A percentile compares a stretch with the other conserved stretches of the same genome.
Conservation (phyloP, 2,329 filamentous ascomycete species). For the Byssothecium circinans region DNA sequence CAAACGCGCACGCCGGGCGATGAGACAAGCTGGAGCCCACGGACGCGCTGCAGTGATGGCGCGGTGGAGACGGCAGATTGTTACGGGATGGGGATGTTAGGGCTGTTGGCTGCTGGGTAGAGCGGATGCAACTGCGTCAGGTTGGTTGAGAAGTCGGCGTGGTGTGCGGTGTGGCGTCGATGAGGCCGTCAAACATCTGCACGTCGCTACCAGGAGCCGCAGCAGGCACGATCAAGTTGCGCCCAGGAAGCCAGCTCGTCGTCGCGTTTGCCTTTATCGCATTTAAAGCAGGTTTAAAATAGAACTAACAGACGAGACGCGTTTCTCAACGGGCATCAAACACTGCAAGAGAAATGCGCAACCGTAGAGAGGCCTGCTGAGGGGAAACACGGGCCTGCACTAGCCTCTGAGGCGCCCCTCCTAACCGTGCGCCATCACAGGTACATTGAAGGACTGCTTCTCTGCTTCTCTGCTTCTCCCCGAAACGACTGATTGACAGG, state of each 20-base stretch:
- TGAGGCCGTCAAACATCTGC: slow-evolving; percentile 1
- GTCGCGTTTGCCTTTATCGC: too few species aligned
- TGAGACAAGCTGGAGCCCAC: not conserved
- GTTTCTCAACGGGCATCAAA: slow-evolving; percentile 12
- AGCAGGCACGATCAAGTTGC: not conserved
- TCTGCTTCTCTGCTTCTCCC: too few species aligned
- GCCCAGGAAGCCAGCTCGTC: slow-evolving; percentile 1
- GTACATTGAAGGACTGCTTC: slow-evolving; percentile 9
- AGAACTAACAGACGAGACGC: not conserved
- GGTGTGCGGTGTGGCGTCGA: slow-evolving; percentile 1
- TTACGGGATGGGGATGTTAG: not conserved
- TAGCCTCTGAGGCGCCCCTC: slow-evolving; percentile 11
- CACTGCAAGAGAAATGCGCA: slow-evolving; percentile 22
- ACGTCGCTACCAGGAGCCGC: slow-evolving; percentile 1
- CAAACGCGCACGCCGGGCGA: slow-evolving; percentile 9
- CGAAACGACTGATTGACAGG: not conserved
- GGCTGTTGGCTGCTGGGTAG: not conserved
- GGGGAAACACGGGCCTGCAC: slow-evolving; percentile 1
- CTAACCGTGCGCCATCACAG: slow-evolving; percentile 12
- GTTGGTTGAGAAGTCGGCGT: too few species aligned
- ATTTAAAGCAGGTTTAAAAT: slow-evolving; percentile 8
- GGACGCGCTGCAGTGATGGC: not conserved
- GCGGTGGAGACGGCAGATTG: not conserved
- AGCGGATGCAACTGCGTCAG: too few species aligned
- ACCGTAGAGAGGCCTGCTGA: slow-evolving; percentile 15